These are phyloP conservation scores for Sporisorium exsertum DNA, from an alignment of 1,284 basidiomycete genomes.

Conservation along the genomic window DNA sequence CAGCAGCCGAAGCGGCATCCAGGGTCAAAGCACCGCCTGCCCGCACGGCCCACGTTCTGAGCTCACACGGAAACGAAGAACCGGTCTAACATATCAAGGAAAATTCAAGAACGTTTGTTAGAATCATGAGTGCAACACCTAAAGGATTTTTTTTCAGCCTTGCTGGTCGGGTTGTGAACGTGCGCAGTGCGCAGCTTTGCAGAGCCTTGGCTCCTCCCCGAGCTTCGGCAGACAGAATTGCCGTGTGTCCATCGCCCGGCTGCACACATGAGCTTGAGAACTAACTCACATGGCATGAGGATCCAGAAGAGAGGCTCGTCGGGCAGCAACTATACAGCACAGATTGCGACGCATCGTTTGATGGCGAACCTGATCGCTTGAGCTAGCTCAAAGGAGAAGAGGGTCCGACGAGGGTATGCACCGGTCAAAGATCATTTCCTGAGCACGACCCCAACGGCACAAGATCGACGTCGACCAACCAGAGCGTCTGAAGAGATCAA, in stretches of 20 bases:
- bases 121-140: too few species aligned
- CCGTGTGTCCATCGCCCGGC: background rate
- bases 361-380: background rate
- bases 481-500: slow-evolving; percentile 13
- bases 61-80: background rate
- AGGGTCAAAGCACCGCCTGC: background rate
- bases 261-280: background rate
- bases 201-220: background rate
- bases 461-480: slow-evolving; percentile 3
- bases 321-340: background rate
- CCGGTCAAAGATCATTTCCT: background rate
- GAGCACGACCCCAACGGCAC: background rate
- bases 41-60: background rate
- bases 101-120: too few species aligned
- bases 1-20: slow-evolving; percentile 1
- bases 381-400: background rate
- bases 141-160: too few species aligned
- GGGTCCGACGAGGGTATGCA: background rate
- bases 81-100: background rate
- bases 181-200: background rate
- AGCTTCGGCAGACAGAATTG: background rate
- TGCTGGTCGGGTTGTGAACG: too few species aligned
- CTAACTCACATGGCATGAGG: background rate
- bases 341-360: background rate
- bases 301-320: background rate